Conservation (phyloP, 2,329 filamentous ascomycete genomes). For the Alternaria longipes region DNA sequence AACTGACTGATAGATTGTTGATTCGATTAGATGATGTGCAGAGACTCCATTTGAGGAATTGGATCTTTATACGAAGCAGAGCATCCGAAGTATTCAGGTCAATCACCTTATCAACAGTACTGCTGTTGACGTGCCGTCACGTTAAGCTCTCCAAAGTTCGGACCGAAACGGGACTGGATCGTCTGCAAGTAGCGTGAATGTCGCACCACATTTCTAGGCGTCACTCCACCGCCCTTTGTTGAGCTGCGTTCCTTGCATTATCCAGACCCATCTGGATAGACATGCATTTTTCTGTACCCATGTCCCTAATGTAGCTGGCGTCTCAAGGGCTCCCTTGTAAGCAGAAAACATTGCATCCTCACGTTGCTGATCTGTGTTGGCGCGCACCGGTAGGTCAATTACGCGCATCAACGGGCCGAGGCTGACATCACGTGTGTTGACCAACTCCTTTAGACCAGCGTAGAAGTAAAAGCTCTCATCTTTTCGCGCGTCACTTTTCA, state of each 20-base stretch:
- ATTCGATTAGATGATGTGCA: not conserved
- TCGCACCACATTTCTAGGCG: slow-evolving; percentile 32
- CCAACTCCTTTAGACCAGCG: not conserved
- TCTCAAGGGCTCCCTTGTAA: not conserved
- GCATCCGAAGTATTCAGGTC: not conserved
- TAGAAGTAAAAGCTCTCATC: not conserved
- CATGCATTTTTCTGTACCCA: not conserved
- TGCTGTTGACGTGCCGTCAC: slow-evolving; percentile 19
- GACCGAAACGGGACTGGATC: slow-evolving; percentile 1
- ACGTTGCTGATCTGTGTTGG: not conserved
- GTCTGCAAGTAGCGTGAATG: slow-evolving; percentile 19
- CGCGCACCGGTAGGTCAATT: not conserved
- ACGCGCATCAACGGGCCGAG: not conserved
- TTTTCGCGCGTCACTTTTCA: too few species aligned
- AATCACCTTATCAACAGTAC: slow-evolving; percentile 28
- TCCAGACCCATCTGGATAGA: not conserved
- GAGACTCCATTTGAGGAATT: not conserved
- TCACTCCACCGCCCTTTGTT: slow-evolving; percentile 28
- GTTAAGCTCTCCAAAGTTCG: slow-evolving; percentile 5
- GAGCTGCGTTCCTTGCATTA: not conserved
- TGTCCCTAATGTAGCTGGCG: not conserved
- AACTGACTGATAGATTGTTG: slow-evolving; percentile 1
- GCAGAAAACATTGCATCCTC: not conserved
- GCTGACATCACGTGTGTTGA: not conserved
- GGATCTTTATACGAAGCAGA: not conserved